A percentile compares a stretch with the other conserved stretches of the same genome.
phyloP scores from a whole-genome alignment of 2,329 filamentous ascomycete species.

The Orbilia ellipsospora region DNA sequence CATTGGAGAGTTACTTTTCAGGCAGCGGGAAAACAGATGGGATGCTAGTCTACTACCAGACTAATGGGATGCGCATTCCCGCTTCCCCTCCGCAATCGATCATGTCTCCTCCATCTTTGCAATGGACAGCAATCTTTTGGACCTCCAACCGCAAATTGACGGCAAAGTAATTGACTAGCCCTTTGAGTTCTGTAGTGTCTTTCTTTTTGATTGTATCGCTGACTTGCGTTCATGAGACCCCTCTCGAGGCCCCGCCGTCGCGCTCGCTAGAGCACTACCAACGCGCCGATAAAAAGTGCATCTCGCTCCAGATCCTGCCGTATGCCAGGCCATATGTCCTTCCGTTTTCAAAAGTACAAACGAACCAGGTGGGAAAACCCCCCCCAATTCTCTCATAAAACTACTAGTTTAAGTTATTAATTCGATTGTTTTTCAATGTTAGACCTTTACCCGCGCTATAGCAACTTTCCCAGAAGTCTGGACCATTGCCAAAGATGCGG shows the following conservation, averaged over 20 bases:
- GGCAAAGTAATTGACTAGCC: constrained; percentile 14
- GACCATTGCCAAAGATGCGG: background rate
- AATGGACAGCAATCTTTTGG: constrained; percentile 26
- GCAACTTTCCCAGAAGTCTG: constrained; percentile 29
- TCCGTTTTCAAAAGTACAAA: constrained; percentile 24
- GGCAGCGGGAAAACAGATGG: background rate
- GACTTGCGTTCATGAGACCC: constrained; percentile 1
- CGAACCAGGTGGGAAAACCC: constrained; percentile 10
- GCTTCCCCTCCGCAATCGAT: background rate
- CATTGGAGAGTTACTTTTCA: no score
- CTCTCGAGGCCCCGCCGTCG: constrained; percentile 10
- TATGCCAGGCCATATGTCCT: constrained; percentile 40
- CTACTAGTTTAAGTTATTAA: background rate
- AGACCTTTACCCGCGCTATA: constrained; percentile 18
- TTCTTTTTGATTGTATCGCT: no score
- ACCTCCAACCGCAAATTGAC: constrained; percentile 22
- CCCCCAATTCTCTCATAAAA: no score
- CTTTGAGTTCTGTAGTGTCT: background rate
- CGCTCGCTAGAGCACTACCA: constrained; percentile 34
- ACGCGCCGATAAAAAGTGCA: constrained; percentile 31
- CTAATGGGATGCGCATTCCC: no score
- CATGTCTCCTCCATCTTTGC: background rate
- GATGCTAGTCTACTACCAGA: no score
- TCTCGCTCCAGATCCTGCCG: constrained; percentile 37
- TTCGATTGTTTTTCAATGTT: background rate